Evolutionary conservation across 345 rosid genomes (phyloP).

Genomic region (Dimocarpus longan): DNA sequence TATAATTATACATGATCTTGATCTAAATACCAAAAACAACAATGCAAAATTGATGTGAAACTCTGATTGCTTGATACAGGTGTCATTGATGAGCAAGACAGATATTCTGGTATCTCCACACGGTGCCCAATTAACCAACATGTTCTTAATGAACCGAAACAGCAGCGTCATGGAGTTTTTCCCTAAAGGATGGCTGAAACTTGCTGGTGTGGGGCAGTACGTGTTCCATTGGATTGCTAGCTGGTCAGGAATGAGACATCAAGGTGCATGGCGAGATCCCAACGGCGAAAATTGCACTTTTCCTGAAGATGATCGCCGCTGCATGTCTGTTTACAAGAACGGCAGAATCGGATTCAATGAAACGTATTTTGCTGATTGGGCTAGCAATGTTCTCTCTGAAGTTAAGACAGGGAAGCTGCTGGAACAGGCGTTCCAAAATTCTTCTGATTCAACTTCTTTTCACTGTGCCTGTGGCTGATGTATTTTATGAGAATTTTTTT

Average conservation of each 20-base stretch:
- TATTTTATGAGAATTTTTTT: background rate
- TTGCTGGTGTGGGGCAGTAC: slow-evolving; percentile 76
- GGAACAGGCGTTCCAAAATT: slow-evolving; percentile 11
- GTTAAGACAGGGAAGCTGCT: slow-evolving; percentile 33
- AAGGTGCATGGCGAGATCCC: slow-evolving; percentile 78
- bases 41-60: background rate
- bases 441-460: slow-evolving; percentile 18
- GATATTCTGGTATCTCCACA: slow-evolving; percentile 68
- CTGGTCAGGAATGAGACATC: slow-evolving; percentile 80
- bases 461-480: slow-evolving; percentile 31
- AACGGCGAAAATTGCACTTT: slow-evolving; percentile 57
- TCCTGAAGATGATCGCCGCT: slow-evolving; percentile 58
- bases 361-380: slow-evolving; percentile 57
- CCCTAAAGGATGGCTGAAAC: slow-evolving; percentile 75
- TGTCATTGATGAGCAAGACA: slow-evolving; percentile 63
- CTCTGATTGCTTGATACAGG: slow-evolving; percentile 36
- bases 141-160: slow-evolving; percentile 68
- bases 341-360: slow-evolving; percentile 60
- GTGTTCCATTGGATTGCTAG: slow-evolving; percentile 73
- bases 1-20: too few species aligned
- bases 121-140: slow-evolving; percentile 80
- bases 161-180: slow-evolving; percentile 82
- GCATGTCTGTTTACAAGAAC: slow-evolving; percentile 69
- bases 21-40: background rate
- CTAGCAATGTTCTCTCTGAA: slow-evolving; percentile 44